Percentiles rank a stretch among this genome's conserved stretches.
Conservation (phyloP, 805 yeast species). For the Hanseniaspora lachancei region DNA sequence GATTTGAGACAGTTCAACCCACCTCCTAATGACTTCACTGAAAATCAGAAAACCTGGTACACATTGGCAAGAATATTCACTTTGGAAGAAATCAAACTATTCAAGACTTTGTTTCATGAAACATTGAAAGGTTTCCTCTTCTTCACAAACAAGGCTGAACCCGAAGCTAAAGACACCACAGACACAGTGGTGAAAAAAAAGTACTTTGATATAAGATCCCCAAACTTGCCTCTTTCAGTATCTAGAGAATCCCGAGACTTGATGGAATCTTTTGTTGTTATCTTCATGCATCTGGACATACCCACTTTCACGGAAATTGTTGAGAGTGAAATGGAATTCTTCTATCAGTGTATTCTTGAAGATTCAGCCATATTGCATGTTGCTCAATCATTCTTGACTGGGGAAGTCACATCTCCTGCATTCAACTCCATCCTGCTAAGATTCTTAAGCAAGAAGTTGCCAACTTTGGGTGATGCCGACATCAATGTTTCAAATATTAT, state of each 20-base stretch:
- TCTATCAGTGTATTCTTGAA: slow-evolving; percentile 64
- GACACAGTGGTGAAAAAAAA: slow-evolving; percentile 17
- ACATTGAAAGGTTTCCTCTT: slow-evolving; percentile 69
- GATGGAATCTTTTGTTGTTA: slow-evolving; percentile 89
- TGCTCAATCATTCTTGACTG: slow-evolving; percentile 87
- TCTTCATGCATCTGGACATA: slow-evolving; percentile 86
- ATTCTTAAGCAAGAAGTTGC: slow-evolving; percentile 59
- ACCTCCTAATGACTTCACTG: slow-evolving; percentile 44
- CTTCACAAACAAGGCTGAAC: slow-evolving; percentile 39
- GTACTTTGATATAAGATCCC: slow-evolving; percentile 57
- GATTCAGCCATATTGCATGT: slow-evolving; percentile 80
- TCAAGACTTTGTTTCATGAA: slow-evolving; percentile 68
- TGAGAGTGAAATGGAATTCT: slow-evolving; percentile 60
- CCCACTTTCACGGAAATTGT: slow-evolving; percentile 91
- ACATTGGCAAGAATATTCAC: slow-evolving; percentile 75
- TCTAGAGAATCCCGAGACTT: slow-evolving; percentile 88
- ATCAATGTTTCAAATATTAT: slow-evolving; percentile 64
- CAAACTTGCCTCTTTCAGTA: slow-evolving; percentile 71
- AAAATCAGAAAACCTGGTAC: slow-evolving; percentile 55
- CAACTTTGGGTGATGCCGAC: slow-evolving; percentile 70
- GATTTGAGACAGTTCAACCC: slow-evolving; percentile 86
- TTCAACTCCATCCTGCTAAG: slow-evolving; percentile 73
- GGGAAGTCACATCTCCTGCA: slow-evolving; percentile 86
- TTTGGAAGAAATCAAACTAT: slow-evolving; percentile 66
- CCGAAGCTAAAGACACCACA: neutral